phyloP scores from a whole-genome alignment of 495 filamentous ascomycete species.

The Baudoinia panamericana region DNA sequence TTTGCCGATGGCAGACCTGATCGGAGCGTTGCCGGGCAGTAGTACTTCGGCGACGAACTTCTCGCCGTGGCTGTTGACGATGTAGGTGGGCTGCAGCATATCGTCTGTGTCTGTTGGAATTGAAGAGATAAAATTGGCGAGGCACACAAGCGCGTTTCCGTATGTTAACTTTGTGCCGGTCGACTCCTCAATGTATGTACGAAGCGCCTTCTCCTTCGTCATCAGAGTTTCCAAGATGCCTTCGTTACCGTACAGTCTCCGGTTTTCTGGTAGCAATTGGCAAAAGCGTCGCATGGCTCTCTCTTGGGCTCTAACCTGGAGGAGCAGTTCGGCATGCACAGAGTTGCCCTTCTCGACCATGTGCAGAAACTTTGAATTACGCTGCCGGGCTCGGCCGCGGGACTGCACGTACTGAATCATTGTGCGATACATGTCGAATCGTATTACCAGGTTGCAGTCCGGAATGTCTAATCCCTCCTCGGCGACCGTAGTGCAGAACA shows the following conservation, averaged over 20 bases:
- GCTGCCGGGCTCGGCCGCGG: slow-evolving; percentile 70
- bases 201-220: slow-evolving; percentile 39
- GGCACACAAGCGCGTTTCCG: slow-evolving; percentile 37
- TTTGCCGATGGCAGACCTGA: slow-evolving; percentile 50
- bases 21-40: slow-evolving; percentile 62
- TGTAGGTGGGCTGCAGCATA: slow-evolving; percentile 46
- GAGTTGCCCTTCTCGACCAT: slow-evolving; percentile 63
- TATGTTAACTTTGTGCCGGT: slow-evolving; percentile 78
- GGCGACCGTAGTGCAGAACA: slow-evolving; percentile 80
- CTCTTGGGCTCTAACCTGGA: slow-evolving; percentile 43
- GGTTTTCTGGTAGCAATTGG: slow-evolving; percentile 58
- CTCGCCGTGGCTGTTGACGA: slow-evolving; percentile 41
- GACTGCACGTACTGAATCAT: slow-evolving; percentile 96
- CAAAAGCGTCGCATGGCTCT: slow-evolving; percentile 61
- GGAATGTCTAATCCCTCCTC: slow-evolving; percentile 96
- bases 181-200: slow-evolving; percentile 46
- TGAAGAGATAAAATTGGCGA: slow-evolving; percentile 45
- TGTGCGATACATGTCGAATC: slow-evolving; percentile 81
- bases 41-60: slow-evolving; percentile 70
- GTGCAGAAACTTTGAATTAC: slow-evolving; percentile 64
- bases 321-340: slow-evolving; percentile 41
- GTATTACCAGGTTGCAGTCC: slow-evolving; percentile 81
- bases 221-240: slow-evolving; percentile 39
- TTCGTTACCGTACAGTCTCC: slow-evolving; percentile 51
- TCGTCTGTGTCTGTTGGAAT: slow-evolving; percentile 46